These are phyloP conservation scores for Pichiaceae sp. DNA, from an alignment of 1,139 yeast species.

Conservation along the genomic window DNA sequence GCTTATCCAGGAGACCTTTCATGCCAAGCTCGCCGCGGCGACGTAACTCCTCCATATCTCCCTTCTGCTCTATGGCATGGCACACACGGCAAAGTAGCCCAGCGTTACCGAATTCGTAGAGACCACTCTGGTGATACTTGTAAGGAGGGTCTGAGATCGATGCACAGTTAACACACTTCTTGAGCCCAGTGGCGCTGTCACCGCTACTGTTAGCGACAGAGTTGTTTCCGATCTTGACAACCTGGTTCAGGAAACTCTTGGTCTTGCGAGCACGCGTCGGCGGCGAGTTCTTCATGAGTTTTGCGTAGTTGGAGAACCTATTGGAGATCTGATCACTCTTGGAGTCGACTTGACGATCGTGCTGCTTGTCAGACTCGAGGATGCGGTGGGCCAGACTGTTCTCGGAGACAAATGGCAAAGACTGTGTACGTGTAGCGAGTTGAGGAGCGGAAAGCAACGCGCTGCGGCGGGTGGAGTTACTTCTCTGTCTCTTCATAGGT, in stretches of 20 bases:
- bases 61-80: slow-evolving; percentile 13
- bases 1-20: slow-evolving; percentile 24
- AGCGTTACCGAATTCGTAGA: slow-evolving; percentile 24
- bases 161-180: slow-evolving; percentile 24
- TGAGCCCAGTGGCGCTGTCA: slow-evolving; percentile 1
- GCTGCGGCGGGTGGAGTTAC: not conserved
- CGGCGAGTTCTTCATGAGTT: slow-evolving; percentile 13
- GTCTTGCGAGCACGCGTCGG: slow-evolving; percentile 22
- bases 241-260: slow-evolving; percentile 21
- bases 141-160: slow-evolving; percentile 22
- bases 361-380: slow-evolving; percentile 19
- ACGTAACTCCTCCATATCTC: slow-evolving; percentile 17
- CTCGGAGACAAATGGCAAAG: slow-evolving; percentile 23
- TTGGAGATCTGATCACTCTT: slow-evolving; percentile 21
- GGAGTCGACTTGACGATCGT: slow-evolving; percentile 3
- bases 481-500: slow-evolving; percentile 1
- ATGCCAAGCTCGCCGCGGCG: slow-evolving; percentile 23
- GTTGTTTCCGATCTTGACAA: slow-evolving; percentile 22
- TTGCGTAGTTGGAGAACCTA: slow-evolving; percentile 22
- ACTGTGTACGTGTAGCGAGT: slow-evolving; percentile 25
- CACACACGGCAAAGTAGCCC: slow-evolving; percentile 25
- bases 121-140: slow-evolving; percentile 23
- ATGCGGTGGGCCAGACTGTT: slow-evolving; percentile 24
- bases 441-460: slow-evolving; percentile 13
- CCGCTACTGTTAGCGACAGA: not conserved